Conservation (phyloP, 2,329 filamentous ascomycete genomes). For the Apiospora marii region DNA sequence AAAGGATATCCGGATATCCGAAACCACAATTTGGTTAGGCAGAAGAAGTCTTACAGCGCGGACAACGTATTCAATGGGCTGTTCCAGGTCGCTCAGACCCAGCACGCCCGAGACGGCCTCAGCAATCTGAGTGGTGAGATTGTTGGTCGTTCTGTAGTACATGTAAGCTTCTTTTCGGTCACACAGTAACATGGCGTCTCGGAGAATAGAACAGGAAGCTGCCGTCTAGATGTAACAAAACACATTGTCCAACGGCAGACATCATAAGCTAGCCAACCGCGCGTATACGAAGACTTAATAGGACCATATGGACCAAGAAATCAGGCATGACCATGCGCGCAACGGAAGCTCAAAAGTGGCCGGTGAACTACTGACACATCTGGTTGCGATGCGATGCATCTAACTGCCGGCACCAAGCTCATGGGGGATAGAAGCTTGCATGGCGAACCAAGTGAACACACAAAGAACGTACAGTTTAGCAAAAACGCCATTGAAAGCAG, state of each 20-base stretch:
- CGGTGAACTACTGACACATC: background rate
- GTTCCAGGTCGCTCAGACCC: slow-evolving; percentile 50
- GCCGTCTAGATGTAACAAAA: background rate
- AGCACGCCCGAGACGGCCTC: slow-evolving; percentile 52
- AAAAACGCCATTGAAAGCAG: slow-evolving; percentile 83
- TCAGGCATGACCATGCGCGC: background rate
- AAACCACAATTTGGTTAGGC: background rate
- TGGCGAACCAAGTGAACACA: background rate
- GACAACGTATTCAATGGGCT: slow-evolving; percentile 56
- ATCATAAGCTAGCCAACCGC: background rate
- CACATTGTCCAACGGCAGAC: background rate
- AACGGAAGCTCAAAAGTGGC: background rate
- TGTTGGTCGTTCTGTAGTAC: slow-evolving; percentile 59
- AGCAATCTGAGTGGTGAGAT: slow-evolving; percentile 59
- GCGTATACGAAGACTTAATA: background rate
- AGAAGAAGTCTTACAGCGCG: slow-evolving; percentile 53
- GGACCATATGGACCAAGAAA: background rate
- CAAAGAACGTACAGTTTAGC: slow-evolving; percentile 74
- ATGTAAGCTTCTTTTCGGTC: background rate
- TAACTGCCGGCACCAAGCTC: background rate
- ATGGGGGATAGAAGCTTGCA: background rate
- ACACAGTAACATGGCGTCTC: background rate
- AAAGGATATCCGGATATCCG: background rate
- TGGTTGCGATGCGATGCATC: background rate
- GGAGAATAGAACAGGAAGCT: slow-evolving; percentile 10